A percentile compares a stretch with the other conserved stretches of the same genome.
phyloP scores from a whole-genome alignment of 2,329 filamentous ascomycete genomes.

The Phialophora tarda region DNA sequence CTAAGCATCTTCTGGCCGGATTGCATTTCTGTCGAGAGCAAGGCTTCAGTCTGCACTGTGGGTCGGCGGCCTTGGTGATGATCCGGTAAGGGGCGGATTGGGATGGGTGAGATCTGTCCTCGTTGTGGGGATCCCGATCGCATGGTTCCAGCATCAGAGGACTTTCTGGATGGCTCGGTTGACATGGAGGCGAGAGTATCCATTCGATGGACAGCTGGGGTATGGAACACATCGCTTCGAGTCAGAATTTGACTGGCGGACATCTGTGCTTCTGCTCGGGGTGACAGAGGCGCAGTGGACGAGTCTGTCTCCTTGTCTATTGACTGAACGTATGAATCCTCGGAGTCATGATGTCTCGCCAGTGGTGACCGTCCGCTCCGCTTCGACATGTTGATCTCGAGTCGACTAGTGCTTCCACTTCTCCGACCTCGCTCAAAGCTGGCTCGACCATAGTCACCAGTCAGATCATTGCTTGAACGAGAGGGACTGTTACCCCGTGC shows the following conservation, averaged over 20 bases:
- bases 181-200: slow-evolving; percentile 41
- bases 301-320: slow-evolving; percentile 76
- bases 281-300: slow-evolving; percentile 70
- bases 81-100: slow-evolving; percentile 12
- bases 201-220: slow-evolving; percentile 66
- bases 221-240: slow-evolving; percentile 85
- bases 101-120: slow-evolving; percentile 27
- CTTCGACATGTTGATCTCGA: slow-evolving; percentile 58
- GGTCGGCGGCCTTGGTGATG: slow-evolving; percentile 17
- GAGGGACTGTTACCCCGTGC: slow-evolving; percentile 46
- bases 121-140: slow-evolving; percentile 31
- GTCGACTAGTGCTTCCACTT: slow-evolving; percentile 67
- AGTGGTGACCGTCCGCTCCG: slow-evolving; percentile 57
- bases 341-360: slow-evolving; percentile 65
- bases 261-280: slow-evolving; percentile 70
- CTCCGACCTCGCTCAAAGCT: slow-evolving; percentile 54
- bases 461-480: slow-evolving; percentile 44
- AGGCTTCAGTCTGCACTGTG: slow-evolving; percentile 16
- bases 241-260: slow-evolving; percentile 90
- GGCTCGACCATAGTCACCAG: slow-evolving; percentile 40
- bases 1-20: slow-evolving; percentile 20
- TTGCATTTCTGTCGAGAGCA: slow-evolving; percentile 18
- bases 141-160: slow-evolving; percentile 40
- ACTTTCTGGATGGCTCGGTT: slow-evolving; percentile 52
- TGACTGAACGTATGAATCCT: slow-evolving; percentile 77